These are phyloP conservation scores for Ophiocordyceps camponoti-leonardi DNA, from an alignment of 2,329 filamentous ascomycete species.

Conservation along the genomic window DNA sequence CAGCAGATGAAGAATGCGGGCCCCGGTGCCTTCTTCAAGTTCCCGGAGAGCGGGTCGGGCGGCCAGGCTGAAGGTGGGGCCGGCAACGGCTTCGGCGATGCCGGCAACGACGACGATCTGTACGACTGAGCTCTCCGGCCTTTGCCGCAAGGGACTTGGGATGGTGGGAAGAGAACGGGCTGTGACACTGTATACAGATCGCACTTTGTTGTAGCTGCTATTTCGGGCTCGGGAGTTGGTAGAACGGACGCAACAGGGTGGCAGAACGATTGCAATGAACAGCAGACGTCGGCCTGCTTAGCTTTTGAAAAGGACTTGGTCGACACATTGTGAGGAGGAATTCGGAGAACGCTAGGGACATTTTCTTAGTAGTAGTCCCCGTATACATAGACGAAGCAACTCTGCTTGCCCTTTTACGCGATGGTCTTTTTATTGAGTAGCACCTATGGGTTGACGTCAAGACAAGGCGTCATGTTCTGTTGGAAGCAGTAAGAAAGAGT, in stretches of 20 bases:
- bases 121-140: conserved; percentile 53
- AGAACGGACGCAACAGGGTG: conserved; percentile 11
- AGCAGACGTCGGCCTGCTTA: not conserved
- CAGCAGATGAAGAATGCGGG: conserved; percentile 99
- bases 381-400: conserved; percentile 5
- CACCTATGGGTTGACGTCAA: too few species aligned
- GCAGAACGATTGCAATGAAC: conserved; percentile 1
- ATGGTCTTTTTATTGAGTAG: too few species aligned
- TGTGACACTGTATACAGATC: not conserved
- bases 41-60: conserved; percentile 57
- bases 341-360: not conserved
- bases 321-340: not conserved
- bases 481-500: too few species aligned
- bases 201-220: conserved; percentile 8
- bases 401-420: not conserved
- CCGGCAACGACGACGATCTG: conserved; percentile 88
- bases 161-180: not conserved
- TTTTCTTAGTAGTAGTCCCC: conserved; percentile 1
- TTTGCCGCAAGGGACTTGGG: not conserved
- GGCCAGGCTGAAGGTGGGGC: conserved; percentile 43
- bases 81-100: conserved; percentile 58
- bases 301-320: not conserved
- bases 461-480: too few species aligned
- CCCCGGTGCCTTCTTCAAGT: conserved; percentile 95
- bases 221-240: conserved; percentile 17